Conservation (phyloP, 768 basidiomycete species). For the Myochromella boudieri region DNA sequence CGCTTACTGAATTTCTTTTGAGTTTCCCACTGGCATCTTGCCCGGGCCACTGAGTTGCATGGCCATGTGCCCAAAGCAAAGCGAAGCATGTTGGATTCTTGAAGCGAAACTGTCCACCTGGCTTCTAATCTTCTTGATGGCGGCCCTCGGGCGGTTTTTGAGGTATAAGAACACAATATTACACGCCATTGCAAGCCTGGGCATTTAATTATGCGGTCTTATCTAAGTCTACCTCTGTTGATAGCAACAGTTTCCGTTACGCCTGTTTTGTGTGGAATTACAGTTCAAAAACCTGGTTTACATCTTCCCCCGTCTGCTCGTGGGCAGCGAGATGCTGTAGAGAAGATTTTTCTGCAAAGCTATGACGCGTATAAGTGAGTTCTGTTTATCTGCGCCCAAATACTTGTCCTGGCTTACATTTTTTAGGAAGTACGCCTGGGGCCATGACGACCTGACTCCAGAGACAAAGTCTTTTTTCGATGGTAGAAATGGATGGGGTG, state of each 20-base stretch:
- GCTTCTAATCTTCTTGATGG: constrained; percentile 5
- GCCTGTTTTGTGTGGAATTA: neutral
- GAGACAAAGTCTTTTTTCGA: constrained; percentile 5
- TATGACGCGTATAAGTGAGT: constrained; percentile 51
- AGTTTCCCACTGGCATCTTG: too few relatives aligned
- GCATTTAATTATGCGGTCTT: neutral
- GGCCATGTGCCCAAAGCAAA: too few relatives aligned
- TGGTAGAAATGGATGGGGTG: constrained; percentile 14
- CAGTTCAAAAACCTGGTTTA: constrained; percentile 36
- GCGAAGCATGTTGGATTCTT: too few relatives aligned
- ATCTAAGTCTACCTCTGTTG: neutral
- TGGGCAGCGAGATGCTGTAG: constrained; percentile 32
- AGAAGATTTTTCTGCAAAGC: constrained; percentile 39
- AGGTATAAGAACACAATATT: neutral
- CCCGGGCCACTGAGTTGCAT: too few relatives aligned
- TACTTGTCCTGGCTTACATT: too few relatives aligned
- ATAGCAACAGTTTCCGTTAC: neutral
- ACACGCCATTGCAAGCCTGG: neutral
- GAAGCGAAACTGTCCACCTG: too few relatives aligned
- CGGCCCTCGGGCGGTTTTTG: neutral
- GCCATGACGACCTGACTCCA: constrained; percentile 45
- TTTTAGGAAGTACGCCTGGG: constrained; percentile 41
- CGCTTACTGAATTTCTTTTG: too few relatives aligned
- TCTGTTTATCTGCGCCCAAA: neutral
- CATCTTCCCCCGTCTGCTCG: constrained; percentile 35